Conservation (phyloP, 768 basidiomycete genomes). For the Trametes sanguinea region DNA sequence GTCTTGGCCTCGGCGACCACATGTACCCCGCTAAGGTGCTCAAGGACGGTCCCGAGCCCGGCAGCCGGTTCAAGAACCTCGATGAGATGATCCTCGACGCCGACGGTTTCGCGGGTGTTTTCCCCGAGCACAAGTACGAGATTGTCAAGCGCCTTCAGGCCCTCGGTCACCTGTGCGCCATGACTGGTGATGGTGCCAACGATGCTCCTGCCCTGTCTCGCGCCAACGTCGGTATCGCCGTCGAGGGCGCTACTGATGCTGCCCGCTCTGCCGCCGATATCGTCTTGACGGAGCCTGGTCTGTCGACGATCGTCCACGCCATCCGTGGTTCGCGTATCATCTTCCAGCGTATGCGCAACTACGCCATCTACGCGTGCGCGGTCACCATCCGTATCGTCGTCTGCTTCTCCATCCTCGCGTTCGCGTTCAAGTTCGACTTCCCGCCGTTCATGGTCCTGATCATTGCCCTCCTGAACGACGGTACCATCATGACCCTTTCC, state of each 20-base stretch:
- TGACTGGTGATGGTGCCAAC: slow-evolving; percentile 99
- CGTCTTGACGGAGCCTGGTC: slow-evolving; percentile 96
- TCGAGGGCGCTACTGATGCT: slow-evolving; percentile 98
- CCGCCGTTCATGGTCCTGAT: slow-evolving; percentile 99
- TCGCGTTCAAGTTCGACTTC: slow-evolving; percentile 97
- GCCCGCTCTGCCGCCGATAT: slow-evolving; percentile 99
- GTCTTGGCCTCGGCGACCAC: slow-evolving; percentile 97
- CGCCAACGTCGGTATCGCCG: slow-evolving; percentile 99
- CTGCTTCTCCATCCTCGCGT: slow-evolving; percentile 93
- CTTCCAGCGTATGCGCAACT: slow-evolving; percentile 99
- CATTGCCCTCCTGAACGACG: slow-evolving; percentile 95
- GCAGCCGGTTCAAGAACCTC: slow-evolving; percentile 77
- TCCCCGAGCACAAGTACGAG: slow-evolving; percentile 99
- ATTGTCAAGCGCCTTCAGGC: slow-evolving; percentile 98
- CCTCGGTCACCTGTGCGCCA: slow-evolving; percentile 93
- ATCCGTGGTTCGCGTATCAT: slow-evolving; percentile 98
- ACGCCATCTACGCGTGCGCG: slow-evolving; percentile 94
- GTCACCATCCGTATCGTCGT: slow-evolving; percentile 99
- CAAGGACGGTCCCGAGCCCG: slow-evolving; percentile 92
- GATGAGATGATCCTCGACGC: slow-evolving; percentile 99
- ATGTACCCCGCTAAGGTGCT: slow-evolving; percentile 99
- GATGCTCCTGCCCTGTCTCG: slow-evolving; percentile 97
- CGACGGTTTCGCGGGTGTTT: slow-evolving; percentile 98
- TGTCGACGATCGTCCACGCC: slow-evolving; percentile 98
- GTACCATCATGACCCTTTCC: slow-evolving; percentile 98